Conservation (phyloP, 306 rosid species). For the Cotoneaster glaucophyllus region DNA sequence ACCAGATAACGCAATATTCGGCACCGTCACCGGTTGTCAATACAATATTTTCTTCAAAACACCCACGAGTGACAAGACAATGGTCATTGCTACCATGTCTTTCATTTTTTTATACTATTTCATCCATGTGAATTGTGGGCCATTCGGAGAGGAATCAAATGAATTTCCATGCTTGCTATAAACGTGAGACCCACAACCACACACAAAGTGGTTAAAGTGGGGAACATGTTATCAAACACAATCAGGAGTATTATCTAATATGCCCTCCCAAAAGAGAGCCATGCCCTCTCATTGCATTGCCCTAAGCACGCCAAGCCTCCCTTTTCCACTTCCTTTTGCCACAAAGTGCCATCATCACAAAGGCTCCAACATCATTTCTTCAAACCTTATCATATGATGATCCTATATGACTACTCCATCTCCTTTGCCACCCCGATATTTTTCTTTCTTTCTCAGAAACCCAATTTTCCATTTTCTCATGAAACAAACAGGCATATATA, state of each 20-base stretch:
- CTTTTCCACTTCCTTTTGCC: slow-evolving; percentile 33
- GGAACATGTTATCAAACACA: slow-evolving; percentile 52
- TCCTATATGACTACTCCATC: not conserved
- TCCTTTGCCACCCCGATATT: slow-evolving; percentile 5
- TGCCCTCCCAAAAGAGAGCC: slow-evolving; percentile 31
- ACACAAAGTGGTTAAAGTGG: slow-evolving; percentile 42
- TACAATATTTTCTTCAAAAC: not conserved
- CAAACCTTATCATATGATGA: slow-evolving; percentile 21
- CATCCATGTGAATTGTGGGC: slow-evolving; percentile 1
- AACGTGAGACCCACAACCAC: slow-evolving; percentile 45
- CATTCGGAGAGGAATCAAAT: not conserved
- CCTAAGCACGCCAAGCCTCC: slow-evolving; percentile 55
- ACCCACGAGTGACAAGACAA: not conserved
- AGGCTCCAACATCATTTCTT: slow-evolving; percentile 71
- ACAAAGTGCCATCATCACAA: slow-evolving; percentile 48
- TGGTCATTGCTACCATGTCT: not conserved
- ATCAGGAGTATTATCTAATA: slow-evolving; percentile 25
- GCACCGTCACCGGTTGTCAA: too few species aligned
- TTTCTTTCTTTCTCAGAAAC: not conserved
- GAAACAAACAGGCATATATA: not conserved
- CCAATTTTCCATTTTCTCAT: slow-evolving; percentile 1
- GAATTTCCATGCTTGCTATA: slow-evolving; percentile 16
- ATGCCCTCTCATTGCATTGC: slow-evolving; percentile 20
- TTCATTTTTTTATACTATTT: not conserved
- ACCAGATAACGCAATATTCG: too few species aligned